Conservation (phyloP, 768 basidiomycete species). For the Auricularia heimuer region DNA sequence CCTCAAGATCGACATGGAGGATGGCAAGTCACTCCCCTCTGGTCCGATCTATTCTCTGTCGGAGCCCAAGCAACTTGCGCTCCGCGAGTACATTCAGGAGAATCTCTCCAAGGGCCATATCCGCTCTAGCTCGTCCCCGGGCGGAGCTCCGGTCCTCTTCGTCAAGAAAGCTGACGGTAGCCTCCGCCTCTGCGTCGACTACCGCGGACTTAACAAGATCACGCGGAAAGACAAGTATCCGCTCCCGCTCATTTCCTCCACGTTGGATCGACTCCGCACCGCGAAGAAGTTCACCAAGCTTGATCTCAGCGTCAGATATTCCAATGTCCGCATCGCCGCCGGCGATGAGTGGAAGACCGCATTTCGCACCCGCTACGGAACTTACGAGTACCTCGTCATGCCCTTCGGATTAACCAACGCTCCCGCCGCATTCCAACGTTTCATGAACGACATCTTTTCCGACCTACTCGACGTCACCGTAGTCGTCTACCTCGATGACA, state of each 20-base stretch:
- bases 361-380: conserved; percentile 28
- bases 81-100: conserved; percentile 26
- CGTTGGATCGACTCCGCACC: conserved; percentile 22
- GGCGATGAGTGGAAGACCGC: conserved; percentile 37
- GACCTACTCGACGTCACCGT: conserved; percentile 29
- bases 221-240: conserved; percentile 27
- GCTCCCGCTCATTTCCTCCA: conserved; percentile 24
- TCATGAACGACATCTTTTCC: conserved; percentile 19
- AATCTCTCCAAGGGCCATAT: conserved; percentile 30
- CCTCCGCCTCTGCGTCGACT: too few species aligned
- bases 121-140: conserved; percentile 18
- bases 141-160: conserved; percentile 8
- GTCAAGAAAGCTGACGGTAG: too few species aligned
- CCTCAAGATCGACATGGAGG: conserved; percentile 7
- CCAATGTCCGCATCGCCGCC: conserved; percentile 30
- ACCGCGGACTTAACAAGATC: conserved; percentile 5
- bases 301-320: conserved; percentile 32
- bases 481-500: conserved; percentile 36
- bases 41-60: conserved; percentile 29
- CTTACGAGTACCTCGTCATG: conserved; percentile 33
- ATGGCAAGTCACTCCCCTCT: conserved; percentile 16
- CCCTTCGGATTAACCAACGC: conserved; percentile 30
- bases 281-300: conserved; percentile 12
- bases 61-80: conserved; percentile 21
- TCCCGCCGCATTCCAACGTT: conserved; percentile 33